These are phyloP conservation scores for Penicillium odoratum DNA, from an alignment of 495 filamentous ascomycete species.

Conservation along the genomic window DNA sequence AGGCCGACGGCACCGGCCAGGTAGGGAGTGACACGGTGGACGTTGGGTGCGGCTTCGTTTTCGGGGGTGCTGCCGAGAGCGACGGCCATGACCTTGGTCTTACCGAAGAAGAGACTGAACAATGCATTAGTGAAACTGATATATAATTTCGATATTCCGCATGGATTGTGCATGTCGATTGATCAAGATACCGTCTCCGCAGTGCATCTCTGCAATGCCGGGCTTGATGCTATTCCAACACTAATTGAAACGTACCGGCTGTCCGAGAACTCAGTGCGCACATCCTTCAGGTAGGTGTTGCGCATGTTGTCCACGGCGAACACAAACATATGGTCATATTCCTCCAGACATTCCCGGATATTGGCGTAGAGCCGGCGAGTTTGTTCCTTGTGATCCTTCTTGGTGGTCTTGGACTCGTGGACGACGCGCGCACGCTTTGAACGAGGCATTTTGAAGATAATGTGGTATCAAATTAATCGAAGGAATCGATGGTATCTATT, in stretches of 20 bases:
- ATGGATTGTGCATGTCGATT: not conserved
- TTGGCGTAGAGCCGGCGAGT: slow-evolving; percentile 84
- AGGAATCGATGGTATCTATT: slow-evolving; percentile 5
- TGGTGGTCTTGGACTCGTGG: slow-evolving; percentile 83
- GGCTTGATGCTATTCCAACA: not conserved
- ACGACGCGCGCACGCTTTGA: slow-evolving; percentile 90
- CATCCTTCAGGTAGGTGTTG: slow-evolving; percentile 93
- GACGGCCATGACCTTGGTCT: slow-evolving; percentile 96
- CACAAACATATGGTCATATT: slow-evolving; percentile 88
- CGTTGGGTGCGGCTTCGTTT: slow-evolving; percentile 71
- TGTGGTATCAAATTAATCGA: slow-evolving; percentile 6
- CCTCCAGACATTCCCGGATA: slow-evolving; percentile 79
- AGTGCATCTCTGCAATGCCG: not conserved
- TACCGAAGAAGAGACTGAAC: slow-evolving; percentile 88
- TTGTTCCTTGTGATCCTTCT: slow-evolving; percentile 87
- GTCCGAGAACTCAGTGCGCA: slow-evolving; percentile 78
- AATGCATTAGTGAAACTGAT: slow-evolving; percentile 15
- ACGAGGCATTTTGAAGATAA: slow-evolving; percentile 74
- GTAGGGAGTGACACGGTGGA: slow-evolving; percentile 67
- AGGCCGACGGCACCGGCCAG: slow-evolving; percentile 83
- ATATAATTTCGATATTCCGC: not conserved
- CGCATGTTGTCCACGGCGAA: slow-evolving; percentile 98
- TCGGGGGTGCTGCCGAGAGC: slow-evolving; percentile 76
- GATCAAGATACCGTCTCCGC: not conserved
- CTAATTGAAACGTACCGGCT: slow-evolving; percentile 61